A percentile compares a stretch with the other conserved stretches of the same genome.
phyloP scores from a whole-genome alignment of 2,329 filamentous ascomycete genomes.

The Myriosclerotinia curreyana region DNA sequence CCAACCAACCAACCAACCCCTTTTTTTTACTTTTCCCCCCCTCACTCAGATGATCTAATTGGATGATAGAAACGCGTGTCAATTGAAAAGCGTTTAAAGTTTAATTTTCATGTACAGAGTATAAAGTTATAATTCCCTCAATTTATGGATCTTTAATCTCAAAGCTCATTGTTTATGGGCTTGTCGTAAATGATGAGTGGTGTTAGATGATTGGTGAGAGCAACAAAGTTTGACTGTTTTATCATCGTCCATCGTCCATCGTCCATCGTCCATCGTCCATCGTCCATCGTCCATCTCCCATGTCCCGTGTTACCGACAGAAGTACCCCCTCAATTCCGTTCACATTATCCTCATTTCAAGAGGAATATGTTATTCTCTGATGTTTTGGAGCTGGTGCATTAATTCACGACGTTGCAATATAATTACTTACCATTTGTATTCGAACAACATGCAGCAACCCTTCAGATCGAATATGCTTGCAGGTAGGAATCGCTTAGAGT shows the following conservation, averaged over 20 bases:
- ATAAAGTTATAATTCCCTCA: conserved; percentile 5
- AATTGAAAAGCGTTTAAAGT: neutral
- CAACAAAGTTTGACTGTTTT: neutral
- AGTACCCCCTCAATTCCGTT: neutral
- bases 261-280: too few relatives aligned
- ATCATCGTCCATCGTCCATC: neutral
- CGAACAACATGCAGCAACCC: too few relatives aligned
- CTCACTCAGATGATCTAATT: neutral
- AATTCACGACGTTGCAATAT: too few relatives aligned
- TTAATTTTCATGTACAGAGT: neutral
- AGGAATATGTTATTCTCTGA: neutral
- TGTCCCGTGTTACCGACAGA: neutral
- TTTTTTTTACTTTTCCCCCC: neutral
- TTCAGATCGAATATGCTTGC: too few relatives aligned
- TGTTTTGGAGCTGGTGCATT: too few relatives aligned
- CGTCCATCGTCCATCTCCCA: neutral
- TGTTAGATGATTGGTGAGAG: neutral
- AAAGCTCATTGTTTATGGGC: neutral
- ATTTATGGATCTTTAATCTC: neutral
- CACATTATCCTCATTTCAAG: too few relatives aligned
- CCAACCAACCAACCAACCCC: too few relatives aligned
- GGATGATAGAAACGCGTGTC: conserved; percentile 1
- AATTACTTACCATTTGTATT: too few relatives aligned
- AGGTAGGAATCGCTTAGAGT: too few relatives aligned
- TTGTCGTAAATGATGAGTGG: neutral